Percentiles rank a stretch among this genome's conserved stretches.
Conservation (phyloP, 305 asterid species). For the Fraxinus ornus region DNA sequence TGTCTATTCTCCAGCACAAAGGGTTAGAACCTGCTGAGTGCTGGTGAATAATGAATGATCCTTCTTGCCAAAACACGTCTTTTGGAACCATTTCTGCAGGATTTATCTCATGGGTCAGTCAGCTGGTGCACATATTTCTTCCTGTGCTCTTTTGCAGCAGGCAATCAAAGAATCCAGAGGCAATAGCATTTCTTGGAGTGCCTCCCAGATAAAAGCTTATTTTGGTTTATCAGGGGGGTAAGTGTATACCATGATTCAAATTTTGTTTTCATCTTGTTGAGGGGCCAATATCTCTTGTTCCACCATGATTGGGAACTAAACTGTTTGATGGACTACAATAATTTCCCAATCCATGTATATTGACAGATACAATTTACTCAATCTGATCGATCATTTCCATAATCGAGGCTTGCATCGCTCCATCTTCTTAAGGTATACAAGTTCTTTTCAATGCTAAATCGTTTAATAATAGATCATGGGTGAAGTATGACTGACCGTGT, state of each 20-base stretch:
- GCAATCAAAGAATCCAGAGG: constrained; percentile 75
- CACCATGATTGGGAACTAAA: constrained; percentile 7
- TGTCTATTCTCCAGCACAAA: not conserved
- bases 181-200: constrained; percentile 73
- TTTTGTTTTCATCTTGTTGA: constrained; percentile 25
- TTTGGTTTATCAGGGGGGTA: constrained; percentile 99
- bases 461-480: not conserved
- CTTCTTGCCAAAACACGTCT: not conserved
- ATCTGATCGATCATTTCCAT: constrained; percentile 85
- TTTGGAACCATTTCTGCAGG: constrained; percentile 38
- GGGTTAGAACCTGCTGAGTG: constrained; percentile 1
- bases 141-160: constrained; percentile 87
- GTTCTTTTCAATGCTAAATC: constrained; percentile 9
- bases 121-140: constrained; percentile 98
- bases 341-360: constrained; percentile 14
- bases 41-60: not conserved
- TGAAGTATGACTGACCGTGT: constrained; percentile 3
- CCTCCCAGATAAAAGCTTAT: constrained; percentile 85
- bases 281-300: constrained; percentile 16
- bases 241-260: constrained; percentile 24
- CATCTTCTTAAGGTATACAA: constrained; percentile 73
- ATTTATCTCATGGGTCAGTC: constrained; percentile 96
- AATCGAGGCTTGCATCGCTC: constrained; percentile 88
- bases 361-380: constrained; percentile 77
- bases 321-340: constrained; percentile 4